Conservation (phyloP, 805 yeast species). For the Candida parachauliodes region DNA sequence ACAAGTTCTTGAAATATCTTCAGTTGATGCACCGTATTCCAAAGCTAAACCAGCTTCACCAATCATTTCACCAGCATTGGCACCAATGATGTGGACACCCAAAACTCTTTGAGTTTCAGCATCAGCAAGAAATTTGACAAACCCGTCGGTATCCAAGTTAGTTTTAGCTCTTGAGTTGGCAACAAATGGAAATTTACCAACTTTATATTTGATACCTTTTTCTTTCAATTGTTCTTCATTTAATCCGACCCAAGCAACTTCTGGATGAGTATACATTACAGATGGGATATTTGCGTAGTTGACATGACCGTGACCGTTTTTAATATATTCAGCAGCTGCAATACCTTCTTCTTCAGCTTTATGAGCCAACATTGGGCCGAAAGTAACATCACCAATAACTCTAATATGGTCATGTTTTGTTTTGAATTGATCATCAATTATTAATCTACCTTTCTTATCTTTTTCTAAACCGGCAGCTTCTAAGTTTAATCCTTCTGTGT, state of each 20-base stretch:
- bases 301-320: constrained; percentile 94
- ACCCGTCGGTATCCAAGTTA: constrained; percentile 94
- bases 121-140: constrained; percentile 93
- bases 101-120: constrained; percentile 95
- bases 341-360: constrained; percentile 99
- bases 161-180: constrained; percentile 99
- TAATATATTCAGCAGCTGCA: constrained; percentile 95
- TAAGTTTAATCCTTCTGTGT: constrained; percentile 81
- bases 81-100: constrained; percentile 96
- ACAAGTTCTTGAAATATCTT: constrained; percentile 95
- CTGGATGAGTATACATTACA: constrained; percentile 99
- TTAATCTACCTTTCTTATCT: constrained; percentile 89
- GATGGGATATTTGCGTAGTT: constrained; percentile 97
- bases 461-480: constrained; percentile 87
- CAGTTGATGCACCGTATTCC: constrained; percentile 98
- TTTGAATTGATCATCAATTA: constrained; percentile 90
- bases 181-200: constrained; percentile 97
- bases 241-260: constrained; percentile 99
- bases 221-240: constrained; percentile 92
- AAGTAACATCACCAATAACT: constrained; percentile 97
- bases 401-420: constrained; percentile 91
- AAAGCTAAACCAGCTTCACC: constrained; percentile 97
- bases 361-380: constrained; percentile 99
- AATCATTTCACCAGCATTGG: constrained; percentile 99
- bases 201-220: constrained; percentile 85